Conservation (phyloP, 2,329 filamentous ascomycete genomes). For the Colletotrichum caudatum region DNA sequence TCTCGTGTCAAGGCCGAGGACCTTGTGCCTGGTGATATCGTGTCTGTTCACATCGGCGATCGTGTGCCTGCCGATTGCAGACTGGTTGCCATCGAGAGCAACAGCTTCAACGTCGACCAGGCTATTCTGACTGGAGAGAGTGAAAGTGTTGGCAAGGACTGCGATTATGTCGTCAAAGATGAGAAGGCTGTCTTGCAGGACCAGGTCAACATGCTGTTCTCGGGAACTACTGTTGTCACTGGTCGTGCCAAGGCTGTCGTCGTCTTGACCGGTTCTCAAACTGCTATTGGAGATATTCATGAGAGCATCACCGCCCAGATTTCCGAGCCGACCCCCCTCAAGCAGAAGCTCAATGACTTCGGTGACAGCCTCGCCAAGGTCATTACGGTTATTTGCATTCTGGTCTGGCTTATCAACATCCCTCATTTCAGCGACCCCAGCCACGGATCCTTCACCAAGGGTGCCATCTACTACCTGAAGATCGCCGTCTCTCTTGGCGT, state of each 20-base stretch:
- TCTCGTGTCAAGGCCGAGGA: constrained; percentile 94
- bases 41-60: constrained; percentile 90
- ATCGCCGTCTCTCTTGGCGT: constrained; percentile 98
- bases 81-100: constrained; percentile 90
- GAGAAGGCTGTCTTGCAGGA: constrained; percentile 94
- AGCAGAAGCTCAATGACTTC: constrained; percentile 99
- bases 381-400: constrained; percentile 94
- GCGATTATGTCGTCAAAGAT: constrained; percentile 74
- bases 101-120: constrained; percentile 96
- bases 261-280: constrained; percentile 87
- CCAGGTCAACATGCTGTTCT: constrained; percentile 98
- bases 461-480: constrained; percentile 99
- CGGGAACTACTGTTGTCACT: constrained; percentile 95
- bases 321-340: constrained; percentile 94
- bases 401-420: constrained; percentile 99
- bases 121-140: constrained; percentile 97
- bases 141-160: constrained; percentile 93
- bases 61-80: constrained; percentile 96
- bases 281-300: constrained; percentile 98
- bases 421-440: constrained; percentile 95
- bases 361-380: constrained; percentile 97
- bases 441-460: constrained; percentile 94
- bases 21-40: constrained; percentile 92
- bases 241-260: constrained; percentile 93
- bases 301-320: constrained; percentile 99